Evolutionary conservation across 257 asterid species (phyloP).

Genomic region (Jacaranda mimosifolia): DNA sequence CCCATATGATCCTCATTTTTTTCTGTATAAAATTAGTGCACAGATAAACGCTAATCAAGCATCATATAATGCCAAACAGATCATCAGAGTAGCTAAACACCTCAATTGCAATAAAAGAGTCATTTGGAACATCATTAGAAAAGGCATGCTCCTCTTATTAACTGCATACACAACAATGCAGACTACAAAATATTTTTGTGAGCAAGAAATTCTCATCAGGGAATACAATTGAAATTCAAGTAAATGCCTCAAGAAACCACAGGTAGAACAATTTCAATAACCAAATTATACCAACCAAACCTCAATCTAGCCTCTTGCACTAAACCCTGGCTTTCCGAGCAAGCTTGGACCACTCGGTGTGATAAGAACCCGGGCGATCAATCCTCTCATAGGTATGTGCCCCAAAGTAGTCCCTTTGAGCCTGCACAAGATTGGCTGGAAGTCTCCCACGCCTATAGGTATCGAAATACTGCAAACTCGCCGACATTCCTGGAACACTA

Average conservation of each 20-base stretch:
- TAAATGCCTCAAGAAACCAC: constrained; percentile 38
- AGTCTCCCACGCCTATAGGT: constrained; percentile 84
- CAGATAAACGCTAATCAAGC: neutral
- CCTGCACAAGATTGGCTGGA: constrained; percentile 96
- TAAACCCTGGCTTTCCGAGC: constrained; percentile 66
- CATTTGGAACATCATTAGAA: constrained; percentile 33
- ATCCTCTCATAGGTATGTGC: constrained; percentile 93
- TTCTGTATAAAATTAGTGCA: neutral
- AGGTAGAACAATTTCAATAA: constrained; percentile 39
- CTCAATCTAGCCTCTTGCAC: constrained; percentile 33
- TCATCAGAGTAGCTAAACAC: neutral
- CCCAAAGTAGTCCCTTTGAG: constrained; percentile 94
- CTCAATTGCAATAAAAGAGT: constrained; percentile 14
- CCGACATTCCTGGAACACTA: constrained; percentile 91
- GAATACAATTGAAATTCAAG: constrained; percentile 49
- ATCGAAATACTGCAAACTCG: constrained; percentile 91
- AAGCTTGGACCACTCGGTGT: constrained; percentile 96
- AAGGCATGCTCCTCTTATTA: constrained; percentile 57
- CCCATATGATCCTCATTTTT: neutral
- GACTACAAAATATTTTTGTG: constrained; percentile 43
- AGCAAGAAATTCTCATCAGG: constrained; percentile 49
- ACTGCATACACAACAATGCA: constrained; percentile 52
- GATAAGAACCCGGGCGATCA: constrained; percentile 73
- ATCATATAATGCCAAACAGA: neutral
- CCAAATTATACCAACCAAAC: constrained; percentile 40